phyloP scores from a whole-genome alignment of 257 asterid species.

The Nicotiana noctiflora region DNA sequence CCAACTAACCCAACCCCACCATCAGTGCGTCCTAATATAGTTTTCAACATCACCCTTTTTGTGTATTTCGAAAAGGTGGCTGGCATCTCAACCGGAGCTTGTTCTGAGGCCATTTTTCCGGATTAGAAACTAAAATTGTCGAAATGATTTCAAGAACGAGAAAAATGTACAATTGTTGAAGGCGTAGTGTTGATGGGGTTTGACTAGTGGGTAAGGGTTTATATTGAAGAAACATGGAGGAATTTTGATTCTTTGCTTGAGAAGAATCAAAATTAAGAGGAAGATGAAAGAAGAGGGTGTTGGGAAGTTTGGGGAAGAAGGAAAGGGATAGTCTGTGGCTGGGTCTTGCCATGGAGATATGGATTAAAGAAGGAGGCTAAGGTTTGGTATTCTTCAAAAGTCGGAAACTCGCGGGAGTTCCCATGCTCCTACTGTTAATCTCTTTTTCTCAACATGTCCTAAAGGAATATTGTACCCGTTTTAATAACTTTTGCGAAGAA shows the following conservation, averaged over 20 bases:
- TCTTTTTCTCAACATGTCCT: no score
- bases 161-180: slow-evolving; percentile 1
- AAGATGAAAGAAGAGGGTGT: slow-evolving; percentile 23
- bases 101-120: slow-evolving; percentile 41
- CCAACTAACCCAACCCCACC: slow-evolving; percentile 55
- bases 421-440: neutral
- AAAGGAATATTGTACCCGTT: no score
- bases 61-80: slow-evolving; percentile 47
- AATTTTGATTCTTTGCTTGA: slow-evolving; percentile 48
- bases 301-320: slow-evolving; percentile 38
- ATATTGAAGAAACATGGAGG: slow-evolving; percentile 9
- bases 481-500: no score
- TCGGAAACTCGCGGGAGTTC: slow-evolving; percentile 67
- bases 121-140: neutral
- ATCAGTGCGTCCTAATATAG: slow-evolving; percentile 42
- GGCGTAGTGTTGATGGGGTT: slow-evolving; percentile 13
- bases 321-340: slow-evolving; percentile 31
- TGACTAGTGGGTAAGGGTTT: slow-evolving; percentile 16
- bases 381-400: slow-evolving; percentile 59
- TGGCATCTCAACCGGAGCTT: slow-evolving; percentile 28
- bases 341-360: slow-evolving; percentile 1
- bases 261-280: slow-evolving; percentile 29
- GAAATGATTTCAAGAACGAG: neutral
- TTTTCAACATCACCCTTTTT: slow-evolving; percentile 49
- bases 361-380: neutral